Evolutionary conservation across 2,329 filamentous ascomycete genomes (phyloP), one percentile per base, ranked within the genome.

Genomic region (Epichloe gansuensis): DNA sequence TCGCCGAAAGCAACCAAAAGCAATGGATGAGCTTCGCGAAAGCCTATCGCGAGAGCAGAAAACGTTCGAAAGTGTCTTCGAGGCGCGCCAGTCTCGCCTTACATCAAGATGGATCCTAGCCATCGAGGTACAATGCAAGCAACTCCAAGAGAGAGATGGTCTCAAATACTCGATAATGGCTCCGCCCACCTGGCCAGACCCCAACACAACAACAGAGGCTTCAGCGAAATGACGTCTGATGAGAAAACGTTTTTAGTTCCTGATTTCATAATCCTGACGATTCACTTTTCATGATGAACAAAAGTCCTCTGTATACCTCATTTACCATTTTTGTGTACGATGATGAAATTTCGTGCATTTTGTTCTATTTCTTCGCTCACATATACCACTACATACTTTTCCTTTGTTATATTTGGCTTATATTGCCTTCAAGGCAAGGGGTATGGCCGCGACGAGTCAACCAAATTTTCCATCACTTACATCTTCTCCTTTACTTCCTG

Each of bases 121-220:
- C 21, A 74, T 75, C 49, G 74, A 79, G 57, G 72, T 83, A 15
- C 63, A 78, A 54, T 71, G 77, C 55, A 75, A 70, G 55, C 75
- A 79, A 59, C 61, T 82, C 47, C 76, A 80, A 59, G 63, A 65
- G 12, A 62, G 68, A 50, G 68, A 70, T 7, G 70, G 71, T 1
- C 56, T 72, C 34, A 65, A 59, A 54, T 82, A 74, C 57, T 74
- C 69, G 3, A 54, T 59, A 15, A 56, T 69, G 23, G 55, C 62
- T 7, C 61, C 62, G 5, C 68, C 68, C 5, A 52, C 52, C 4
- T 70, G 68, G 68, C 62, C 64, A 52, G 44, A 38, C 12, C n/a
- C 13, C 7, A 8, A 13, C 12, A 21, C 35, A n/a, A 25, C 25
- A 11, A 43, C 21, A 11, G n/a, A 28, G 8, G 31, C 25, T 6